Conservation (phyloP, 805 yeast genomes). For the Kodamaea restingae region DNA sequence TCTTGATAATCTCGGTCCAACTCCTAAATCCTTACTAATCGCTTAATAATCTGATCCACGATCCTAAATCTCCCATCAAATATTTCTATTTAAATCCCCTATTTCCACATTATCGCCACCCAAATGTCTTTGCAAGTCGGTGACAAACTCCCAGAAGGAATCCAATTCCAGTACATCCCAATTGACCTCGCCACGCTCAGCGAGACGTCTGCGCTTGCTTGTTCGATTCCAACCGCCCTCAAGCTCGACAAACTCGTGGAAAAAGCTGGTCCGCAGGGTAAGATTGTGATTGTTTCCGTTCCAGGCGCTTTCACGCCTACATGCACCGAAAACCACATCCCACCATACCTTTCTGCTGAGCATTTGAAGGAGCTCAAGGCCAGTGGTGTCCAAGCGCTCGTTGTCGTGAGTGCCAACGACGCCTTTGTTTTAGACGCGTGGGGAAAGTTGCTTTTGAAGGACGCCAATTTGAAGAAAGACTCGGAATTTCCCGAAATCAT, state of each 20-base stretch:
- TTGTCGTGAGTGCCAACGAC: conserved; percentile 40
- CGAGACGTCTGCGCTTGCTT: conserved; percentile 28
- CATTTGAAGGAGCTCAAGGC: conserved; percentile 27
- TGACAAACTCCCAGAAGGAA: conserved; percentile 30
- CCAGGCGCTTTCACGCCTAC: conserved; percentile 46
- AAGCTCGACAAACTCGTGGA: conserved; percentile 30
- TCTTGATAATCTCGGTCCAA: no score
- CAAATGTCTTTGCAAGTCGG: conserved; percentile 24
- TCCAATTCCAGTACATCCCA: conserved; percentile 37
- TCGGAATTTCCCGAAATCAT: conserved; percentile 21
- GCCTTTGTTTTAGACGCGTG: conserved; percentile 42
- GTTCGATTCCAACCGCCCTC: conserved; percentile 33
- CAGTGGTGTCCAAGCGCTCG: conserved; percentile 28
- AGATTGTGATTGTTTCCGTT: conserved; percentile 33
- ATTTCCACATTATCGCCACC: no score
- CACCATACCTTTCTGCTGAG: conserved; percentile 26
- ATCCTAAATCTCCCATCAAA: no score
- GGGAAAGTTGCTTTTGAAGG: conserved; percentile 38
- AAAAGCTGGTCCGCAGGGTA: conserved; percentile 16
- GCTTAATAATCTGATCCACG: no score
- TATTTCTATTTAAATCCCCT: not conserved
- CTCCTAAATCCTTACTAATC: no score
- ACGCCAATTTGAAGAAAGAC: conserved; percentile 13
- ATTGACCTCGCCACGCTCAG: conserved; percentile 25
- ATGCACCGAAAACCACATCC: conserved; percentile 43